A percentile compares a stretch with the other conserved stretches of the same genome.
Evolutionary conservation across 2,329 filamentous ascomycete species (phyloP).

Genomic region (Shiraia sp.): DNA sequence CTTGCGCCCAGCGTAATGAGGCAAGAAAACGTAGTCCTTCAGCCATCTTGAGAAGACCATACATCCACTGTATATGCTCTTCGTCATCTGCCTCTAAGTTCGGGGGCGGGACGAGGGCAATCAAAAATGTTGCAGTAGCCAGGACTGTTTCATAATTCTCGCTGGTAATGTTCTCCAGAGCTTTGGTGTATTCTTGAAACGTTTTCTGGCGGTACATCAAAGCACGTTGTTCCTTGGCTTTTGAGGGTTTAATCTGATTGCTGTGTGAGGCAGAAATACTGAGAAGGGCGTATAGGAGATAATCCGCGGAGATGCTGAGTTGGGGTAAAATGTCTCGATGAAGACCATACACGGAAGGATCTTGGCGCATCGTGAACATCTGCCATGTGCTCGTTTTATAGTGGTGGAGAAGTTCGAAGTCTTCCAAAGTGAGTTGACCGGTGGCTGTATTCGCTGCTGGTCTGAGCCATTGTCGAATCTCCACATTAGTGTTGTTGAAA

Average conservation of each 20-base stretch:
- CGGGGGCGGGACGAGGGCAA: conserved; percentile 25
- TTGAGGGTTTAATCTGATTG: conserved; percentile 16
- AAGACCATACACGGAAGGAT: conserved; percentile 15
- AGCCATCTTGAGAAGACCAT: conserved; percentile 29
- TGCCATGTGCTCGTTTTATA: conserved; percentile 31
- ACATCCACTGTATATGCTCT: conserved; percentile 27
- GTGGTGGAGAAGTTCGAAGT: conserved; percentile 29
- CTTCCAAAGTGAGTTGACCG: conserved; percentile 22
- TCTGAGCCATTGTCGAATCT: conserved; percentile 16
- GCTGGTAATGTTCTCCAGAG: conserved; percentile 32
- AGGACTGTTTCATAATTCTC: conserved; percentile 40
- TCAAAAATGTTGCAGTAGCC: conserved; percentile 28
- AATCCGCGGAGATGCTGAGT: conserved; percentile 20
- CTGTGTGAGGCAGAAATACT: conserved; percentile 32
- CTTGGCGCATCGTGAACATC: conserved; percentile 24
- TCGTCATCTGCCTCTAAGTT: conserved; percentile 5
- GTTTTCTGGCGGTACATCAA: conserved; percentile 34
- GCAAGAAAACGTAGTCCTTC: conserved; percentile 38
- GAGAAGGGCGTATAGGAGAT: conserved; percentile 33
- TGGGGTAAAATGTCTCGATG: conserved; percentile 30
- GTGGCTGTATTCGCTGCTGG: conserved; percentile 23
- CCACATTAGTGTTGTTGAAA: conserved; percentile 14
- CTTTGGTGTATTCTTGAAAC: conserved; percentile 28
- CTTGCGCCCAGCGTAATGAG: conserved; percentile 31
- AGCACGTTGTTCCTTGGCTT: conserved; percentile 14